Base-by-base conservation (phyloP, 2,329 filamentous ascomycete genomes). In the Stenocarpella maydis region DNA sequence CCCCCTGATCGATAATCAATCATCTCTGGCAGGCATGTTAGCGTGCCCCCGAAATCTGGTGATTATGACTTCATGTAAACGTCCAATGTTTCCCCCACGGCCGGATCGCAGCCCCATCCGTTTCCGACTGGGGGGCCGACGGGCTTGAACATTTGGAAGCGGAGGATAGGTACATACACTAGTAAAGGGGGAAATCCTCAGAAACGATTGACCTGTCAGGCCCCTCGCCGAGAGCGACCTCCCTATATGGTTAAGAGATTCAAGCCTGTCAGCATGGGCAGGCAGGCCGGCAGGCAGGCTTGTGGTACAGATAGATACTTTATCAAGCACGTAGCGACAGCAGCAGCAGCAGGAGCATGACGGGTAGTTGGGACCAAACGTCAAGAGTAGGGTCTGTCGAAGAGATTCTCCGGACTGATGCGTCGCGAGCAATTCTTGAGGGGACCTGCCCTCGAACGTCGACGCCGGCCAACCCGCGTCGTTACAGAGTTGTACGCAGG, bases 81-180 rank as follows among this genome's bases (percentile, higher is more conserved):
- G 28, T 39, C 63, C n/a, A 21, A 65, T 39, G 58, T 69, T 66
- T 67, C 52, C 43, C 43, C 43, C 24, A 41, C 31, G 34, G 31
- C 45, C 63, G 67, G 45, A 43, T 52, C 49, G 54, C n/a, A 37
- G 37, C 26, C 43, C 63, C 43, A 67, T 69, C 63, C 61, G 61
- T 55, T 61, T 58, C 43, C 43, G 53, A 55, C 68, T 34, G 26
- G 68, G 43, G 24, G 61, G 24, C 52, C 43, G 43, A n/a, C 24
- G 15, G 45, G 45, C 34, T 31, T 34, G 21, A 49, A 47, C 8
- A 61, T 47, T 47, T 60, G 55, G 39, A 60, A 61, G 26, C 39
- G 24, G 52, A 19, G 14, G 31, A 54, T 2, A 8, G 28, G 9
- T n/a, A n/a, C n/a, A n/a, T n/a, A n/a, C n/a, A n/a, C n/a, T n/a